Conservation (phyloP, 2,329 filamentous ascomycete genomes). For the Tetracladium maxilliforme region DNA sequence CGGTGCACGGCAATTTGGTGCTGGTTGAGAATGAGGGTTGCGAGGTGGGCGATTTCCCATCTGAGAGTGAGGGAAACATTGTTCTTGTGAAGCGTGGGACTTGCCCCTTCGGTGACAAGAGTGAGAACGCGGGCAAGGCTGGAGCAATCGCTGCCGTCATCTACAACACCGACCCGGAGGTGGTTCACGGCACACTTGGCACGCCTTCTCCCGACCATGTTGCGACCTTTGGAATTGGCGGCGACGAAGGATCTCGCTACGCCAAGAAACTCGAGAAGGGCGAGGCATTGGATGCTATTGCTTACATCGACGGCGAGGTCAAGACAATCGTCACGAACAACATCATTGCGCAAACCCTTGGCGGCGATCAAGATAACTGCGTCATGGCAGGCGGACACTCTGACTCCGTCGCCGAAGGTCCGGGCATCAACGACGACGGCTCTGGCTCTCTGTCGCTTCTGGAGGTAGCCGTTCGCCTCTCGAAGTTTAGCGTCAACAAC, state of each 20-base stretch:
- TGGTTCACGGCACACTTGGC: slow-evolving; percentile 54
- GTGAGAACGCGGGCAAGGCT: slow-evolving; percentile 48
- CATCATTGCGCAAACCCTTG: slow-evolving; percentile 45
- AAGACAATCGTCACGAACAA: slow-evolving; percentile 39
- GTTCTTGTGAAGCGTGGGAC: slow-evolving; percentile 56
- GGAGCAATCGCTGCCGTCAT: slow-evolving; percentile 59
- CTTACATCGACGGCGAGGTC: slow-evolving; percentile 44
- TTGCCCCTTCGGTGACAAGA: slow-evolving; percentile 61
- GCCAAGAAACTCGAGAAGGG: slow-evolving; percentile 36
- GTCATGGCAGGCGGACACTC: slow-evolving; percentile 52
- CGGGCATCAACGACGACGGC: slow-evolving; percentile 27
- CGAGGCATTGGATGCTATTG: slow-evolving; percentile 33
- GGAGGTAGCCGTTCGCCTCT: slow-evolving; percentile 44
- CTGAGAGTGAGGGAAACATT: slow-evolving; percentile 43
- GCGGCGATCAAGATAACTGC: slow-evolving; percentile 45
- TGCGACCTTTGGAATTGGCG: slow-evolving; percentile 53
- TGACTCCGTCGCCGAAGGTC: slow-evolving; percentile 46
- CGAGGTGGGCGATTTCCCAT: slow-evolving; percentile 45
- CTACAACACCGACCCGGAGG: slow-evolving; percentile 50
- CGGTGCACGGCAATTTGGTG: slow-evolving; percentile 43
- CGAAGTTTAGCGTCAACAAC: slow-evolving; percentile 44
- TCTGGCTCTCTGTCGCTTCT: slow-evolving; percentile 31
- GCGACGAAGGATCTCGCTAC: slow-evolving; percentile 40
- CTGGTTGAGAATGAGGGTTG: slow-evolving; percentile 51
- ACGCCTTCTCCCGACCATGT: slow-evolving; percentile 41